Conservation (phyloP, 2,329 filamentous ascomycete genomes). For the Waltergamsia citrina region DNA sequence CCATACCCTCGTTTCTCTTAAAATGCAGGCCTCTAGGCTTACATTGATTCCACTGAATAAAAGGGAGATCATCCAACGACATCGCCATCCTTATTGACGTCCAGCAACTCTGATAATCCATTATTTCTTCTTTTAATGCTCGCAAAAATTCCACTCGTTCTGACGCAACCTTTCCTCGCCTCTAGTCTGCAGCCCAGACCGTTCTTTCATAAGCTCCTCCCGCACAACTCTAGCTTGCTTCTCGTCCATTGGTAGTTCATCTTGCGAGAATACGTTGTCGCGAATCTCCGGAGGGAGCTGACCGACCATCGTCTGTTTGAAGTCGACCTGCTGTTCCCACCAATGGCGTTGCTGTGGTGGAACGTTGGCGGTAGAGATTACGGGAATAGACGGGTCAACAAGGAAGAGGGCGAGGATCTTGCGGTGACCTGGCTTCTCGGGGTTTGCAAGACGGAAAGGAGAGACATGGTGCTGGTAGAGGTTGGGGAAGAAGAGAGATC, state of each 20-base stretch:
- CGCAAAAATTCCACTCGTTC: neutral
- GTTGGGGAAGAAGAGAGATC: slow-evolving; percentile 48
- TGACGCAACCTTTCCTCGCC: neutral
- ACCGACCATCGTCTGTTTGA: neutral
- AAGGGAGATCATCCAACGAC: too few relatives aligned
- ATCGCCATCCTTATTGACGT: too few relatives aligned
- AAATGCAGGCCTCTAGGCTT: too few relatives aligned
- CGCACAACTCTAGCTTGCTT: neutral
- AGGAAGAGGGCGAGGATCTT: slow-evolving; percentile 53
- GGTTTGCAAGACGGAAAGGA: slow-evolving; percentile 42
- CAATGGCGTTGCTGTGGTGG: slow-evolving; percentile 31
- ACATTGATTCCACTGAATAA: too few relatives aligned
- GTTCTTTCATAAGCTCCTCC: neutral
- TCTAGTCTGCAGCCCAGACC: neutral
- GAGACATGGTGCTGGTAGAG: slow-evolving; percentile 39
- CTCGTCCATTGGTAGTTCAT: neutral
- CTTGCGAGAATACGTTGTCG: neutral
- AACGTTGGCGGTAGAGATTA: slow-evolving; percentile 34
- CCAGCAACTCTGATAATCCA: too few relatives aligned
- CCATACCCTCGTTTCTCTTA: too few relatives aligned
- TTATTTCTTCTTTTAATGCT: neutral
- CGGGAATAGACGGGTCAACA: slow-evolving; percentile 42
- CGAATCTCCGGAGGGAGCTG: neutral
- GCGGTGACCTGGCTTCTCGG: slow-evolving; percentile 42
- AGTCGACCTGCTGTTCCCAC: slow-evolving; percentile 13